Base-by-base conservation (phyloP, 768 basidiomycete genomes). In the Trametes cingulata region DNA sequence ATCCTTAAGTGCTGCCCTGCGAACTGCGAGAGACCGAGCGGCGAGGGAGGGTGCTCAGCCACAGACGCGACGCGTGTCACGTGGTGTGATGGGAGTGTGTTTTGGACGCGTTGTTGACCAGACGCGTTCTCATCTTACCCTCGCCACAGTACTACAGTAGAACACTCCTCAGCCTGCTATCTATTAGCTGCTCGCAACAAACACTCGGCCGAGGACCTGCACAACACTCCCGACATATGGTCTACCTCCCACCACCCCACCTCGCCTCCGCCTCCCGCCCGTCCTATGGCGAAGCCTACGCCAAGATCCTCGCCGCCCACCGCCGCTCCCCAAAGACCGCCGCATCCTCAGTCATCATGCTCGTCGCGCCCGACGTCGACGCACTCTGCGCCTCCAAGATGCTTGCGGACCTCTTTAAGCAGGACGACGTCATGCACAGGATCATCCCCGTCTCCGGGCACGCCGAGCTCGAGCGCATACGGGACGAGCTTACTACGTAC, bases 391-490 rank as follows among this genome's bases (percentile, higher is more conserved):
- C 94, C 10, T 87, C 92, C 5, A 84, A 87, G 45, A 96, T 98
- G 85, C 83, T 98, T 45, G 87, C 90, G 12, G 87, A 88, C 35
- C 78, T 99, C 17, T 86, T 99, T 75, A 90, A 86, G 67, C 92
- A 95, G 67, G 97, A 99, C 79, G 94, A 96, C 67, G 85, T 98
- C 41, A 88, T 90, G 72, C 90, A 98, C 74, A 83, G 92, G 47
- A 85, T 93, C 52, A 87, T 93, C 37, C 97, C 97, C 33, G 87
- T 98, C 0, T 87, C 92, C 14, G 93, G 94, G 1, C 87, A 91
- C 59, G 80, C 84, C 12, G 91, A 94, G 63, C 75, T 98, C 10
- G 84, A 89, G 64, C 72, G 73, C 3, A 78, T 87, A 65, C 81
- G 82, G 58, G 81, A 86, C 36, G 87, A 91, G 61, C 81, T 95